A percentile compares a stretch with the other conserved stretches of the same genome.
phyloP scores from a whole-genome alignment of 106 monocot genomes.

The Dendrobium huoshanense region DNA sequence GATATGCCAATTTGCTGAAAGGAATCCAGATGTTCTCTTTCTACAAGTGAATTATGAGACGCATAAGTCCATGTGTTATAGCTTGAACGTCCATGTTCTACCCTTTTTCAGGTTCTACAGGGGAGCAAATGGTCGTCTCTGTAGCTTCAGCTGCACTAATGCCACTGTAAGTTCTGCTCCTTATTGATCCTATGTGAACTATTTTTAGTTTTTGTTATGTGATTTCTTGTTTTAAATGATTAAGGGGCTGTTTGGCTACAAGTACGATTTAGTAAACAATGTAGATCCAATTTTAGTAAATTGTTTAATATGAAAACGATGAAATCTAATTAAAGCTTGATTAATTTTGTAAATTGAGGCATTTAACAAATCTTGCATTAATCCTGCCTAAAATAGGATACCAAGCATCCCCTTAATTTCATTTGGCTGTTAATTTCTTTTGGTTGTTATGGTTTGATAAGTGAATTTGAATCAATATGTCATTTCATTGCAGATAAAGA shows the following conservation, averaged over 20 bases:
- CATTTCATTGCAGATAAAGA: constrained; percentile 37
- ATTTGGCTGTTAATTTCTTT: too few species aligned
- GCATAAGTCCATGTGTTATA: constrained; percentile 48
- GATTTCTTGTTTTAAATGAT: background rate
- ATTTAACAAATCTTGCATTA: too few species aligned
- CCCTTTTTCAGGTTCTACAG: constrained; percentile 54
- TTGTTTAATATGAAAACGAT: too few species aligned
- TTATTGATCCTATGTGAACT: background rate
- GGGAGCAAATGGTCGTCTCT: constrained; percentile 40
- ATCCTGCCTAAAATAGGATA: too few species aligned
- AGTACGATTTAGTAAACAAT: too few species aligned
- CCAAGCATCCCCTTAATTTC: too few species aligned
- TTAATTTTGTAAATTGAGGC: too few species aligned
- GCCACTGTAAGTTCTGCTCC: constrained; percentile 30
- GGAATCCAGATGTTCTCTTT: constrained; percentile 44
- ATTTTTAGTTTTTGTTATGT: background rate
- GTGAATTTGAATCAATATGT: background rate
- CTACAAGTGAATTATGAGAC: constrained; percentile 61
- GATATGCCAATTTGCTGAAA: constrained; percentile 63
- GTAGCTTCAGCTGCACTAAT: constrained; percentile 65
- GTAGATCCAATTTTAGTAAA: too few species aligned
- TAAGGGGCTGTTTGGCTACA: too few species aligned
- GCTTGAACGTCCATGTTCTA: constrained; percentile 39
- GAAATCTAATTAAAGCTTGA: too few species aligned
- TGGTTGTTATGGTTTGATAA: background rate